Evolutionary conservation across 2,329 filamentous ascomycete genomes (phyloP).

Genomic region (Zelopaecilomyces penicillatus): DNA sequence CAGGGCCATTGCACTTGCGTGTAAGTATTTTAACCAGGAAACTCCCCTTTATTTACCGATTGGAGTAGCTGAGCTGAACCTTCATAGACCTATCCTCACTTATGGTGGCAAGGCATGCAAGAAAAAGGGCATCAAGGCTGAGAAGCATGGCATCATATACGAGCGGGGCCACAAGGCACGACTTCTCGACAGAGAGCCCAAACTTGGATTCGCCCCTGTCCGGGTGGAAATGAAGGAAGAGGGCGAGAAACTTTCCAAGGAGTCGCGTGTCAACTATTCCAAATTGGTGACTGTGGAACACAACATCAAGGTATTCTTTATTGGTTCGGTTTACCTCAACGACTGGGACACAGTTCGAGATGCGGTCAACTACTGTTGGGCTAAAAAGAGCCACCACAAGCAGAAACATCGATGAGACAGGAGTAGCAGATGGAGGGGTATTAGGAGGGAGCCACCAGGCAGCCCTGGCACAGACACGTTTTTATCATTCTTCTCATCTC

Average conservation of each 20-base stretch:
- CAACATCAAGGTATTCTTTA: slow-evolving; percentile 49
- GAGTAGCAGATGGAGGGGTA: too few species aligned
- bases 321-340: slow-evolving; percentile 35
- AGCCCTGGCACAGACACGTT: slow-evolving; percentile 10
- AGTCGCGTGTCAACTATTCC: slow-evolving; percentile 51
- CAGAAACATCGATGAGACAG: slow-evolving; percentile 14
- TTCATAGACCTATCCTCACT: slow-evolving; percentile 43
- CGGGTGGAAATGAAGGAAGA: slow-evolving; percentile 33
- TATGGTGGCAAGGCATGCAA: slow-evolving; percentile 44
- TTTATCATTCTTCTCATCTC: slow-evolving; percentile 4
- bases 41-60: neutral
- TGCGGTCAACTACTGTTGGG: slow-evolving; percentile 43
- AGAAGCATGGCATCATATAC: slow-evolving; percentile 46
- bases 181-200: slow-evolving; percentile 33
- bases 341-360: slow-evolving; percentile 34
- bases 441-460: neutral
- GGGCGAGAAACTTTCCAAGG: slow-evolving; percentile 36
- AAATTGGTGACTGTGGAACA: slow-evolving; percentile 49
- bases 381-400: slow-evolving; percentile 32
- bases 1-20: slow-evolving; percentile 48
- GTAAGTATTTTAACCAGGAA: slow-evolving; percentile 26
- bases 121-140: slow-evolving; percentile 44
- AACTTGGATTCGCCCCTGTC: slow-evolving; percentile 40
- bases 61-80: too few species aligned
- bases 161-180: slow-evolving; percentile 24